Conservation (phyloP, 805 yeast species). For the Candida pini region DNA sequence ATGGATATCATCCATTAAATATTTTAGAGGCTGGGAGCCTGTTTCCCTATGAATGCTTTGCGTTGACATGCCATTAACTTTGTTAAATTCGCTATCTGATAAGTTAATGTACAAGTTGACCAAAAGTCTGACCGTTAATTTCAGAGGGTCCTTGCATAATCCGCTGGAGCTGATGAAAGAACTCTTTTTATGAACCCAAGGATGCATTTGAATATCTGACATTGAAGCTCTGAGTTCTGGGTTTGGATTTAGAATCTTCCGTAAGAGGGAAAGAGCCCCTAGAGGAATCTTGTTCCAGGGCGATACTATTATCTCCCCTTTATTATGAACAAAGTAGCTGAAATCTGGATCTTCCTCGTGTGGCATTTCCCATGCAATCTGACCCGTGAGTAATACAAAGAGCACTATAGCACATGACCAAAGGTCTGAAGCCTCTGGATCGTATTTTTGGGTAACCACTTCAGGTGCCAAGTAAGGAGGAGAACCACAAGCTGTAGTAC, state of each 20-base stretch:
- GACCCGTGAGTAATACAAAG: constrained; percentile 58
- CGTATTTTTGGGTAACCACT: constrained; percentile 43
- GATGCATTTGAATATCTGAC: constrained; percentile 39
- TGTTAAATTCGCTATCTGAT: constrained; percentile 40
- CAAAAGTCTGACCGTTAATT: constrained; percentile 45
- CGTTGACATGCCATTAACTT: constrained; percentile 23
- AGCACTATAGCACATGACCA: constrained; percentile 69
- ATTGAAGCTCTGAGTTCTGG: constrained; percentile 40
- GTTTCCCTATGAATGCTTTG: constrained; percentile 17
- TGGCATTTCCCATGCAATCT: constrained; percentile 71
- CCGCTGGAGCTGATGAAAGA: constrained; percentile 40
- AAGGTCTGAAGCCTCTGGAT: constrained; percentile 52
- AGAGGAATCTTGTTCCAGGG: constrained; percentile 55
- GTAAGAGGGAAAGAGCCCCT: constrained; percentile 42
- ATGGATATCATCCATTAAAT: constrained; percentile 35
- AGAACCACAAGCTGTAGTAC: constrained; percentile 58
- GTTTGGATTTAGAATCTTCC: constrained; percentile 46
- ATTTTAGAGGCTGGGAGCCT: constrained; percentile 43
- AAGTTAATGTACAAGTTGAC: constrained; percentile 48
- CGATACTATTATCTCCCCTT: constrained; percentile 39
- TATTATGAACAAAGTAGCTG: constrained; percentile 28
- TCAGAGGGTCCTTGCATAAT: constrained; percentile 46
- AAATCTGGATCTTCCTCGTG: constrained; percentile 42
- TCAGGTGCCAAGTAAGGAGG: constrained; percentile 83
- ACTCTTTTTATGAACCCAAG: constrained; percentile 48